Evolutionary conservation across 2,329 filamentous ascomycete genomes (phyloP), one percentile per base, ranked within the genome.

Genomic region (Orbilia blumenaviensis): DNA sequence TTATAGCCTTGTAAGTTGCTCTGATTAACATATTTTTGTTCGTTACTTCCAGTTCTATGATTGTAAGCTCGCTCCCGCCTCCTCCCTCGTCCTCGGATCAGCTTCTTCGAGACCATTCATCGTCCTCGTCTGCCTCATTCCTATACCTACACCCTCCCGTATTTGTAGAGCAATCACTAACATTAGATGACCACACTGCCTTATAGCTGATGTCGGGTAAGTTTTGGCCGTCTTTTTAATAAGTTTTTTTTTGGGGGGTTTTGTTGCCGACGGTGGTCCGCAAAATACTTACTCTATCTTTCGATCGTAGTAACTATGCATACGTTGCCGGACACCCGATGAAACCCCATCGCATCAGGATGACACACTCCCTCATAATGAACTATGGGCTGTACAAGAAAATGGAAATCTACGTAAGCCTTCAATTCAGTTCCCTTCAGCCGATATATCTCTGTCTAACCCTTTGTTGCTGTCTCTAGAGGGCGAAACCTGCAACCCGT

Each of bases 341-440:
- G 86, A 88, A 88, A 82, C 86, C 86, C 5, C 86, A 87, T 80
- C 84, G 89, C 78, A 91, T 91, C 83, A 86, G 89, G 79, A 89
- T 91, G 86, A 88, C 86, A 52, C 86, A 87, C 81, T 87, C 85
- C 78, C 83, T 91, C 81, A 89, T 91, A 78, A 91, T 91, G 89
- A 91, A 91, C 82, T 91, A 91, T 81, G 88, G 88, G 60, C 84
- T 91, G n/a, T 91, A 91, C 83, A 90, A 90, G 82, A 89, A 90
- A 82, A 89, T 91, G 86, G 89, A 91, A 79, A 91, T 91, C 44
- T 91, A 91, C 80, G 87, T 89, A 82, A 82, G 86, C 82, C 54
- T 21, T 32, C 14, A 38, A 7, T 23, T 18, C n/a, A 5, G 14
- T 42, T 23, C 41, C 32, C 14, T 38, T 18, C 6, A 38, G 16